A percentile compares a stretch with the other conserved stretches of the same genome.
Evolutionary conservation across 345 rosid species (phyloP).

Genomic region (Pugionium dolabratum): DNA sequence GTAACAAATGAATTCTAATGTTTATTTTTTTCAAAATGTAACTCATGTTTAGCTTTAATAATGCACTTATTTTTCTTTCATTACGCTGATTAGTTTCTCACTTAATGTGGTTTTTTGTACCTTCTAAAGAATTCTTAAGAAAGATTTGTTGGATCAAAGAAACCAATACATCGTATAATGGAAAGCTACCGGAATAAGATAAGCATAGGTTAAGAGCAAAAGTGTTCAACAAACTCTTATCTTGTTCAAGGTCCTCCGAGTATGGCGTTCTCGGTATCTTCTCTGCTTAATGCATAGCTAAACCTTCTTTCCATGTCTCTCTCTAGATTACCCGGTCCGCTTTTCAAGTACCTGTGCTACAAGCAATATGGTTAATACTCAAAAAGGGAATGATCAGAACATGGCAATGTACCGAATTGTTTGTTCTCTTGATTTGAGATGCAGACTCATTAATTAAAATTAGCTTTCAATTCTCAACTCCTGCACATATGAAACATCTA

Average conservation of each 20-base stretch:
- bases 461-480: too few species aligned
- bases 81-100: too few species aligned
- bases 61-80: background rate
- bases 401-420: conserved; percentile 1
- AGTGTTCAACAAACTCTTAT: background rate
- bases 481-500: too few species aligned
- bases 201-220: conserved; percentile 13
- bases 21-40: background rate
- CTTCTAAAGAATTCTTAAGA: too few species aligned
- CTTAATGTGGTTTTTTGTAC: too few species aligned
- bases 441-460: too few species aligned
- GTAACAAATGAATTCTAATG: background rate
- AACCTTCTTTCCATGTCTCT: conserved; percentile 94
- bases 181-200: background rate
- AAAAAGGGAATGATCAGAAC: too few species aligned
- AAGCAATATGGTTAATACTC: background rate
- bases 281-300: conserved; percentile 92
- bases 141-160: background rate
- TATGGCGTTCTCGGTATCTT: conserved; percentile 87
- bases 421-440: too few species aligned
- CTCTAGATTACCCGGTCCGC: conserved; percentile 85
- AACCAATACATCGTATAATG: conserved; percentile 4
- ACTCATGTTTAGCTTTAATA: background rate
- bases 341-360: conserved; percentile 70
- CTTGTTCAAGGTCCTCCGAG: conserved; percentile 81